phyloP scores from a whole-genome alignment of 2,329 filamentous ascomycete genomes.

The Diaporthe sp. region DNA sequence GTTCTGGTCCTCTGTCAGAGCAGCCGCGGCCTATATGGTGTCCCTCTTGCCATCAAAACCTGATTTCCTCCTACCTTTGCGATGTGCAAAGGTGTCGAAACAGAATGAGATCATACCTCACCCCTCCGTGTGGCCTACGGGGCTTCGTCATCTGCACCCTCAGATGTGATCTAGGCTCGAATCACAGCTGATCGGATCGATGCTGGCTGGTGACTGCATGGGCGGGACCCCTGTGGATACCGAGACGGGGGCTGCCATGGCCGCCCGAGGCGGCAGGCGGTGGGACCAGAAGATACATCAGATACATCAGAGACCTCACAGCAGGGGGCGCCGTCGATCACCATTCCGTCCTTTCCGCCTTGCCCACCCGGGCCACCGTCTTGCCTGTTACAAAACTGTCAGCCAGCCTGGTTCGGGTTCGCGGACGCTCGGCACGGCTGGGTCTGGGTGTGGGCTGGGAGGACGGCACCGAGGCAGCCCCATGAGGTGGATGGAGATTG shows the following conservation, averaged over 20 bases:
- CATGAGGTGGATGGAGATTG: slow-evolving; percentile 21
- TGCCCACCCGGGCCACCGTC: background rate
- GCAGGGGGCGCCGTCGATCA: slow-evolving; percentile 25
- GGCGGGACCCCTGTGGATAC: slow-evolving; percentile 30
- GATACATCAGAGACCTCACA: background rate
- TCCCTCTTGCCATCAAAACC: slow-evolving; percentile 33
- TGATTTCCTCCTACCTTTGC: slow-evolving; percentile 32
- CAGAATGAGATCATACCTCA: slow-evolving; percentile 39
- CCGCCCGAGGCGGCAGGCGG: background rate
- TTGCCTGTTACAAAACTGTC: background rate
- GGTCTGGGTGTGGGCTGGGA: background rate
- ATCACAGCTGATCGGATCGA: slow-evolving; percentile 29
- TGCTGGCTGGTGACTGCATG: slow-evolving; percentile 35
- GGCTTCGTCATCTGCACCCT: slow-evolving; percentile 34
- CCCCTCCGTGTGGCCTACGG: slow-evolving; percentile 6
- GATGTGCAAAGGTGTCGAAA: slow-evolving; percentile 6
- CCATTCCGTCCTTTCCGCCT: slow-evolving; percentile 1
- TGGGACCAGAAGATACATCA: slow-evolving; percentile 35
- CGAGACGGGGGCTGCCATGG: slow-evolving; percentile 11
- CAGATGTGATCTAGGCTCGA: slow-evolving; percentile 25
- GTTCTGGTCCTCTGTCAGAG: background rate
- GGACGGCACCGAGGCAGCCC: background rate
- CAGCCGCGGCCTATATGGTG: slow-evolving; percentile 19
- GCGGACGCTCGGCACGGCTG: background rate
- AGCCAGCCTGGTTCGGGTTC: background rate